Percentiles rank a stretch among this genome's conserved stretches.
These are phyloP conservation scores for Solanum aculeatissimum DNA, from an alignment of 305 asterid species.

Conservation along the genomic window DNA sequence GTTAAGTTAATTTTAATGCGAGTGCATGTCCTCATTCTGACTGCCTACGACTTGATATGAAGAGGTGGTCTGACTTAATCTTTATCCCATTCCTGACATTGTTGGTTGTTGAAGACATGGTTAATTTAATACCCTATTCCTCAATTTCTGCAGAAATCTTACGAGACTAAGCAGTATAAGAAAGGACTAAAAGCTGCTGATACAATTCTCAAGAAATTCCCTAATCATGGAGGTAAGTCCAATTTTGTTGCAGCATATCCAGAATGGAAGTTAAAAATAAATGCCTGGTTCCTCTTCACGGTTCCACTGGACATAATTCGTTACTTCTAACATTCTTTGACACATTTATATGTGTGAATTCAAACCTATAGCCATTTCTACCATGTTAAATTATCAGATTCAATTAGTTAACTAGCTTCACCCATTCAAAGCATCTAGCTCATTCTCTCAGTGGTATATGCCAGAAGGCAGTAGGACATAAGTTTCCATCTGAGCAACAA, in stretches of 20 bases:
- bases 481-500: not conserved
- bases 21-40: not conserved
- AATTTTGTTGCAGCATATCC: slow-evolving; percentile 1
- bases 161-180: slow-evolving; percentile 93
- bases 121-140: not conserved
- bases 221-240: slow-evolving; percentile 96
- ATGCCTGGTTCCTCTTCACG: not conserved
- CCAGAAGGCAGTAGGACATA: not conserved
- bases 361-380: not conserved
- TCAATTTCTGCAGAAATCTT: slow-evolving; percentile 64
- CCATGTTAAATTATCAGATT: not conserved
- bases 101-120: not conserved
- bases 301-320: not conserved
- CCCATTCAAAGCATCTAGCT: not conserved
- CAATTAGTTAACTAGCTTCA: not conserved
- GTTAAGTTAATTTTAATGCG: not conserved
- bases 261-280: not conserved
- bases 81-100: not conserved
- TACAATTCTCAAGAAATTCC: slow-evolving; percentile 87
- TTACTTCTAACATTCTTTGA: not conserved
- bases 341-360: not conserved
- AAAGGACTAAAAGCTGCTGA: slow-evolving; percentile 99
- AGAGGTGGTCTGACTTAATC: not conserved
- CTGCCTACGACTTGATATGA: not conserved
- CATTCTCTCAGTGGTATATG: not conserved